phyloP scores from a whole-genome alignment of 257 asterid genomes.

The Rhazya stricta region DNA sequence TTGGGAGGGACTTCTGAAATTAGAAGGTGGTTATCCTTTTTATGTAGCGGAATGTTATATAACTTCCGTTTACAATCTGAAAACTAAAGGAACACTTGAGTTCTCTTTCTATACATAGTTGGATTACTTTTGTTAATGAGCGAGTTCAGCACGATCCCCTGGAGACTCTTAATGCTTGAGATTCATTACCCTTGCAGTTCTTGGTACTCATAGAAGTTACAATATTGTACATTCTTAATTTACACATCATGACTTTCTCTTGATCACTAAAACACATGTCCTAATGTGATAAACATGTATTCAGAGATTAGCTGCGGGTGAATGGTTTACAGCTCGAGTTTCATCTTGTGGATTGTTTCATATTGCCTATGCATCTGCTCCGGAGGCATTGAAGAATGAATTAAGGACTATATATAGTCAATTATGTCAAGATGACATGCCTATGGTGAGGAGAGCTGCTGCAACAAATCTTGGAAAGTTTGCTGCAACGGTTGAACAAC shows the following conservation, averaged over 20 bases:
- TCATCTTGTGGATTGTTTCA: slow-evolving; percentile 53
- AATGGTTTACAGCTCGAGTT: slow-evolving; percentile 55
- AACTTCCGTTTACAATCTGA: neutral
- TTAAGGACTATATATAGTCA: slow-evolving; percentile 29
- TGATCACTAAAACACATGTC: neutral
- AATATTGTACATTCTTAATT: neutral
- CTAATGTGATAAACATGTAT: slow-evolving; percentile 1
- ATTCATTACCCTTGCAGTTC: neutral
- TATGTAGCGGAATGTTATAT: neutral
- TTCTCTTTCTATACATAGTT: neutral
- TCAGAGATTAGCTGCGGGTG: slow-evolving; percentile 48
- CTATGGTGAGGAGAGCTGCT: slow-evolving; percentile 39
- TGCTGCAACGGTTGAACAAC: slow-evolving; percentile 32
- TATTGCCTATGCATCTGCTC: slow-evolving; percentile 44
- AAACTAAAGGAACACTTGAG: slow-evolving; percentile 6
- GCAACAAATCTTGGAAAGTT: slow-evolving; percentile 36
- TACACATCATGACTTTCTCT: neutral
- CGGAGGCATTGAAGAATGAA: slow-evolving; percentile 31
- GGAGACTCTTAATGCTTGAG: neutral
- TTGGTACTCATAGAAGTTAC: neutral
- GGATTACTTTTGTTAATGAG: neutral
- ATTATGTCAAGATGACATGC: slow-evolving; percentile 35
- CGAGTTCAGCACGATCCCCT: neutral
- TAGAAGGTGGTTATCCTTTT: neutral
- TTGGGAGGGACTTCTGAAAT: neutral